phyloP scores from a whole-genome alignment of 116 monocot genomes.

The Cymodocea nodosa region DNA sequence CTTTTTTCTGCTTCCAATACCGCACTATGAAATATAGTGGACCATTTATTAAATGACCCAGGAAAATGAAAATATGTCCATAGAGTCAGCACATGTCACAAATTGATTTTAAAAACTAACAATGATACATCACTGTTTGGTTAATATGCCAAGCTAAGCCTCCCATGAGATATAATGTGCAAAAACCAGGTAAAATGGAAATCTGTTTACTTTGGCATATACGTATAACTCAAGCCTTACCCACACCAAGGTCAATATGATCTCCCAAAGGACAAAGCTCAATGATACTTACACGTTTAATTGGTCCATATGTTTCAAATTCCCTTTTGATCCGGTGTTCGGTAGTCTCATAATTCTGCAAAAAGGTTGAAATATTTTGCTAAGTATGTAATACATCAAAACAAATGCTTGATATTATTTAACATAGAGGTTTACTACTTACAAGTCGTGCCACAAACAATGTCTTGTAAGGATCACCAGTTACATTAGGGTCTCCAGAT shows the following conservation, averaged over 20 bases:
- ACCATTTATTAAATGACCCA: too few species aligned
- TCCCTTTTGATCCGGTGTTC: slow-evolving; percentile 94
- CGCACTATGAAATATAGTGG: too few species aligned
- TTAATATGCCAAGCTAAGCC: too few species aligned
- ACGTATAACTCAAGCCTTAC: slow-evolving; percentile 20
- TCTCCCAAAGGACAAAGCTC: slow-evolving; percentile 29
- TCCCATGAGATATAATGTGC: too few species aligned
- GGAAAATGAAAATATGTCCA: too few species aligned
- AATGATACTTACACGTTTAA: slow-evolving; percentile 82
- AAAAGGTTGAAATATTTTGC: background rate
- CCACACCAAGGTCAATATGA: slow-evolving; percentile 34
- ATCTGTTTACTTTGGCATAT: background rate
- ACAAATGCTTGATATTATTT: background rate
- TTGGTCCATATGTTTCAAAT: slow-evolving; percentile 97
- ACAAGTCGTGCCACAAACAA: slow-evolving; percentile 87
- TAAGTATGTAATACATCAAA: background rate
- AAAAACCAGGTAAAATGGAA: too few species aligned
- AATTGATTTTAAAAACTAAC: too few species aligned
- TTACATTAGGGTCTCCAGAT: slow-evolving; percentile 66
- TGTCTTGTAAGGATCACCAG: slow-evolving; percentile 97
- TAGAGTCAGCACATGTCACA: too few species aligned
- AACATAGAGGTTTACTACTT: slow-evolving; percentile 10
- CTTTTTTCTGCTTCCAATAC: too few species aligned
- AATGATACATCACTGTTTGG: too few species aligned
- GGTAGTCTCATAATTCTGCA: slow-evolving; percentile 91